A percentile compares a stretch with the other conserved stretches of the same genome.
Conservation (phyloP, 2,329 filamentous ascomycete species). For the Exophiala sp. region DNA sequence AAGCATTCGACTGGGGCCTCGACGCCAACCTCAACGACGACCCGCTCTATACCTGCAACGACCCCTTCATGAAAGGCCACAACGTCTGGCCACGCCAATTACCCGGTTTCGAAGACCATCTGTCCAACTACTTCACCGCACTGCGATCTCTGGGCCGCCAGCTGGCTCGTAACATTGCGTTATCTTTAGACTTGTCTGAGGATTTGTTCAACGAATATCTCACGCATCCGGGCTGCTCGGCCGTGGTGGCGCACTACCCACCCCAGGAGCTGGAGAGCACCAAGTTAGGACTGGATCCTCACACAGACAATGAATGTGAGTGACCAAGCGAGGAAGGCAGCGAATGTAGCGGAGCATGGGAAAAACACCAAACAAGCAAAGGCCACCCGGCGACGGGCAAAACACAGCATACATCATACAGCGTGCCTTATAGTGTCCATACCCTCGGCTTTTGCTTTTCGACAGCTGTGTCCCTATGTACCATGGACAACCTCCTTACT, state of each 20-base stretch:
- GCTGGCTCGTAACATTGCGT: constrained; percentile 37
- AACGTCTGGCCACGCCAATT: constrained; percentile 24
- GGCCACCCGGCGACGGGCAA: too few species aligned
- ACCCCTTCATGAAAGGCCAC: constrained; percentile 6
- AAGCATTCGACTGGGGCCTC: constrained; percentile 19
- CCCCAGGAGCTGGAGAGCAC: constrained; percentile 27
- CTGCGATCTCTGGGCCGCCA: constrained; percentile 25
- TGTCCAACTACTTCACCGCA: constrained; percentile 5
- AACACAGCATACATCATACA: too few species aligned
- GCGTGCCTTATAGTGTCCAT: too few species aligned
- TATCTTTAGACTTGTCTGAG: constrained; percentile 38
- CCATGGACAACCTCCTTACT: too few species aligned
- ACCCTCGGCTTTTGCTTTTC: too few species aligned
- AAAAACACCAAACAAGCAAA: too few species aligned
- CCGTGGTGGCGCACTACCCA: constrained; percentile 42
- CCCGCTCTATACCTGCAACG: neutral
- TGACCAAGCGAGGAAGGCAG: too few species aligned
- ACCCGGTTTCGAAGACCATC: constrained; percentile 6
- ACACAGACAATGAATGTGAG: constrained; percentile 44
- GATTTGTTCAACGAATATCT: constrained; percentile 38
- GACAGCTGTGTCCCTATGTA: too few species aligned
- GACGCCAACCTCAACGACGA: constrained; percentile 13
- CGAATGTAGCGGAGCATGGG: too few species aligned
- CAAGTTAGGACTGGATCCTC: constrained; percentile 39
- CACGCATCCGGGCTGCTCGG: constrained; percentile 32